phyloP scores from a whole-genome alignment of 495 filamentous ascomycete genomes.

The Xylaria castorea region DNA sequence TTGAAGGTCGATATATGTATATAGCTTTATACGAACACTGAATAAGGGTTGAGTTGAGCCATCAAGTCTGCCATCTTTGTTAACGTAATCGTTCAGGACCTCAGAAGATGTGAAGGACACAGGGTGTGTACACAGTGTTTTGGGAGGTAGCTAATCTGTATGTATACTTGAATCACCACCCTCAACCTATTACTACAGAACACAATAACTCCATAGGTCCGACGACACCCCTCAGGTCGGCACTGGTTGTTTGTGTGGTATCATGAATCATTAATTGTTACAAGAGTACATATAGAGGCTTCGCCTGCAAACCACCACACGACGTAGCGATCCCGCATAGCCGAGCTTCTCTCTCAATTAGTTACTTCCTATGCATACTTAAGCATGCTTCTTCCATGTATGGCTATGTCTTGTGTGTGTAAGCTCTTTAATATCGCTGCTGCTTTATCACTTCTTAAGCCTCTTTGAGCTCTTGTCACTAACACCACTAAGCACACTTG shows the following conservation, averaged over 20 bases:
- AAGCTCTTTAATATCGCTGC: not conserved
- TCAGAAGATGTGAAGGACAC: no score
- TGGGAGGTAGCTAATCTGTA: no score
- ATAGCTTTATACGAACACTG: not conserved
- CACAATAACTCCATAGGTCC: not conserved
- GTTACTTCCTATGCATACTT: not conserved
- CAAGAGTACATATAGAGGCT: not conserved
- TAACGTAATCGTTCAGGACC: no score
- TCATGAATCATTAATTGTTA: not conserved
- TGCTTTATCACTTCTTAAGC: slow-evolving; percentile 63
- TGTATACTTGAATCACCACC: no score
- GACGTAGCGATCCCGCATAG: not conserved
- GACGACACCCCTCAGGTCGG: not conserved
- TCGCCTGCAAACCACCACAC: not conserved
- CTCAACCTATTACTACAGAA: no score
- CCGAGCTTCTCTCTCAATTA: not conserved
- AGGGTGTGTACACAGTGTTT: no score
- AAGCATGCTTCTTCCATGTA: not conserved
- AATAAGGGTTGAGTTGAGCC: not conserved
- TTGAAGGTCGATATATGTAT: not conserved
- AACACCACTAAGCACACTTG: slow-evolving; percentile 71
- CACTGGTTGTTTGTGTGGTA: not conserved
- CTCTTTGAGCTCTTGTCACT: slow-evolving; percentile 77
- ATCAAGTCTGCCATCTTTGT: not conserved
- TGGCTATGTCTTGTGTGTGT: not conserved